phyloP scores from a whole-genome alignment of 169 alveolate genomes.

The Plasmodium vivax region DNA sequence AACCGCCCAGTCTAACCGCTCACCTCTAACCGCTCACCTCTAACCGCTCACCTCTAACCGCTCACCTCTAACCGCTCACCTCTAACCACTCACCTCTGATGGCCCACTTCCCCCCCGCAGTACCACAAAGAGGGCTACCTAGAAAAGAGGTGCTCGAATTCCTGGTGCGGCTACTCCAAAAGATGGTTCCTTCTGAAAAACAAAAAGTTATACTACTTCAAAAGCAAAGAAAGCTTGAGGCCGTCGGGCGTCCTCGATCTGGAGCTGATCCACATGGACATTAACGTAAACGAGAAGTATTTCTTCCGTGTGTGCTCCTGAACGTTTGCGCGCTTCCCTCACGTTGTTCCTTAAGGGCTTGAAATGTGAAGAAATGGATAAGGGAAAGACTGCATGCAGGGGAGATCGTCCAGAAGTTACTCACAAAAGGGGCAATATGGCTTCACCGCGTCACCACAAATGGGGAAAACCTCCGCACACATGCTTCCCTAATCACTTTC shows the following conservation, averaged over 20 bases:
- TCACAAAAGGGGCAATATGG: background rate
- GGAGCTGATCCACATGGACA: conserved; percentile 72
- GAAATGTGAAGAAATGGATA: background rate
- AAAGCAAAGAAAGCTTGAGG: conserved; percentile 29
- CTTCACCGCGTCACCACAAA: background rate
- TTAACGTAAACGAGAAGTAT: conserved; percentile 47
- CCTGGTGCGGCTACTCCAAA: conserved; percentile 59
- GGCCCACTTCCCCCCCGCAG: background rate
- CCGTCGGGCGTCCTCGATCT: conserved; percentile 78
- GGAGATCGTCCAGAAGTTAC: background rate
- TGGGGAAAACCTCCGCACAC: background rate
- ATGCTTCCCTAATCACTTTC: background rate
- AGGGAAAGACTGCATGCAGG: background rate
- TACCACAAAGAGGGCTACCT: conserved; percentile 72
- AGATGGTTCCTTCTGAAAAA: conserved; percentile 78
- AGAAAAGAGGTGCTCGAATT: conserved; percentile 51
- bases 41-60: background rate
- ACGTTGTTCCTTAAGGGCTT: background rate
- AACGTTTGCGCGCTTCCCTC: background rate
- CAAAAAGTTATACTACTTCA: conserved; percentile 73
- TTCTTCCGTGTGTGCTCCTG: background rate
- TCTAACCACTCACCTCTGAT: background rate
- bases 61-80: no score
- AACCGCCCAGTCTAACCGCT: background rate
- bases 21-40: background rate